phyloP scores from a whole-genome alignment of 78 protist species.

The Monocercomonoides exilis region DNA sequence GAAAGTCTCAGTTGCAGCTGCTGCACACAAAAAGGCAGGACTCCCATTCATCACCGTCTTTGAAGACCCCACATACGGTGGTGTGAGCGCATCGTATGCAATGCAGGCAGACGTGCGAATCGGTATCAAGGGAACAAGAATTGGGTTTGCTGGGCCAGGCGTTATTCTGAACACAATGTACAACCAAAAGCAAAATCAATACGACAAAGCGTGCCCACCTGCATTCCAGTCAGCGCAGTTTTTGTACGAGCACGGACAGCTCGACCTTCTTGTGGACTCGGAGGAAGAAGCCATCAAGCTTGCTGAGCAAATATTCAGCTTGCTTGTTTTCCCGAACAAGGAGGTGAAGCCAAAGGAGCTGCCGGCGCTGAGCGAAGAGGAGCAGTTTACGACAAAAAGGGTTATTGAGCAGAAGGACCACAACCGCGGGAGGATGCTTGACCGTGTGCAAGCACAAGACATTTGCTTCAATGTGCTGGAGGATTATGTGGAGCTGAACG shows the following conservation, averaged over 20 bases:
- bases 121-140: constrained; percentile 17
- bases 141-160: constrained; percentile 35
- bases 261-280: constrained; percentile 5
- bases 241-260: constrained; percentile 35
- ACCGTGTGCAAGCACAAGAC: constrained; percentile 24
- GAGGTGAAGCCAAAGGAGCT: not conserved
- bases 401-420: not conserved
- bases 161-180: constrained; percentile 42
- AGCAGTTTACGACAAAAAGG: not conserved
- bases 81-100: constrained; percentile 39
- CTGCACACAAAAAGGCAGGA: not conserved
- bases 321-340: not conserved
- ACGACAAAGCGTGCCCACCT: constrained; percentile 37
- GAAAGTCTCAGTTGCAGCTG: constrained; percentile 34
- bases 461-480: not conserved
- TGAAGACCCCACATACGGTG: constrained; percentile 42
- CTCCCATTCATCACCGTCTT: constrained; percentile 34
- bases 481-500: constrained; percentile 19
- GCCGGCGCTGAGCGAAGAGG: not conserved
- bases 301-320: not conserved
- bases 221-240: constrained; percentile 38
- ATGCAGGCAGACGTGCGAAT: constrained; percentile 38
- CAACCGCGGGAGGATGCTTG: not conserved
- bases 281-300: not conserved
- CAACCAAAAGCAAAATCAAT: constrained; percentile 31